phyloP scores from a whole-genome alignment of 441 rosid species.

The Aleurites moluccanus region DNA sequence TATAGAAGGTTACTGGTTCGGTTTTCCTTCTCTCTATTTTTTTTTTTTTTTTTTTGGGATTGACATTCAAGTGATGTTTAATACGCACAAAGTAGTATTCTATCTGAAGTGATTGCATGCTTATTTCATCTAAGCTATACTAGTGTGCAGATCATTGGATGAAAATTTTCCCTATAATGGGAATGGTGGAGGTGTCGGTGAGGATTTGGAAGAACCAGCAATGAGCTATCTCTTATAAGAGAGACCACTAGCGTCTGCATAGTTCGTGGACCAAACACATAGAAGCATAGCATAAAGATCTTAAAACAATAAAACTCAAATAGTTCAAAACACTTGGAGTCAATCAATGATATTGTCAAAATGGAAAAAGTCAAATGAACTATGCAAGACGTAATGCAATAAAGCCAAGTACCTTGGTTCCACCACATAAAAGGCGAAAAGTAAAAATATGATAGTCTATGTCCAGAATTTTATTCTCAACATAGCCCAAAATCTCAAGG shows the following conservation, averaged over 20 bases:
- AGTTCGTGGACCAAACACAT: neutral
- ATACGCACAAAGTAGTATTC: neutral
- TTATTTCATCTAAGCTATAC: neutral
- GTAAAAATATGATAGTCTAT: neutral
- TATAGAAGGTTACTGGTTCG: too few relatives aligned
- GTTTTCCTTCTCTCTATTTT: too few relatives aligned
- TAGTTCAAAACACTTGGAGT: neutral
- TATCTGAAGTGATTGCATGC: neutral
- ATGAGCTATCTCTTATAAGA: neutral
- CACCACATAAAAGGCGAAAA: neutral
- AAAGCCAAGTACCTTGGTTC: constrained; percentile 3
- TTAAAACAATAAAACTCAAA: neutral
- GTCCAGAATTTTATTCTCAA: neutral
- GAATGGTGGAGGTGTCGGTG: neutral
- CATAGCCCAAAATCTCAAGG: neutral
- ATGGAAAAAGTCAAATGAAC: neutral
- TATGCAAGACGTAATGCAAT: neutral
- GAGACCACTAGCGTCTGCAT: neutral
- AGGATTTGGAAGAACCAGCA: neutral
- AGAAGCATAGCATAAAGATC: neutral
- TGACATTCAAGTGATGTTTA: too few relatives aligned
- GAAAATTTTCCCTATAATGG: neutral
- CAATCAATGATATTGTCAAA: neutral
- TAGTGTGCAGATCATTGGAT: neutral
- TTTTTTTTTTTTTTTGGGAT: too few relatives aligned